Percentiles rank a stretch among this genome's conserved stretches.
Conservation (phyloP, 2,329 filamentous ascomycete species). For the Fusarium haematococcum region DNA sequence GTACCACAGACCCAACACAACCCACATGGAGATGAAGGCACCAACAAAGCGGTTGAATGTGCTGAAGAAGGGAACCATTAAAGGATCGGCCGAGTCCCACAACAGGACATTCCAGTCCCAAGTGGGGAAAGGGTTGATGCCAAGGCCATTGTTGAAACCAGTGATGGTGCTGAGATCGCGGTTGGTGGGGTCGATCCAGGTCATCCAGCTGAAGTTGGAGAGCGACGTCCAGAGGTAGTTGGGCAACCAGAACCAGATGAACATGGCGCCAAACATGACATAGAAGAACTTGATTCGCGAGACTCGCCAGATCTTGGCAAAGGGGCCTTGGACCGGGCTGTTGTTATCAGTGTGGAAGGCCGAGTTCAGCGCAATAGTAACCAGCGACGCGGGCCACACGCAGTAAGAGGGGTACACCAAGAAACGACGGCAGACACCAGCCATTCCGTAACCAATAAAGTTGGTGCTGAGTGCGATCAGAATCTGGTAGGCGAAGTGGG, state of each 20-base stretch:
- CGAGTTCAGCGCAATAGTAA: conserved; percentile 62
- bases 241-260: conserved; percentile 67
- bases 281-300: conserved; percentile 62
- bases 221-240: conserved; percentile 62
- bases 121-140: conserved; percentile 55
- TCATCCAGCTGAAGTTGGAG: conserved; percentile 63
- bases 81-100: conserved; percentile 55
- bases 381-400: conserved; percentile 65
- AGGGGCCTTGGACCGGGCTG: conserved; percentile 38
- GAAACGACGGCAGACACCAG: conserved; percentile 62
- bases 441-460: conserved; percentile 67
- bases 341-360: conserved; percentile 60
- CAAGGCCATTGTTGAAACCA: conserved; percentile 53
- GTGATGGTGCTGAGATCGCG: conserved; percentile 52
- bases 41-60: conserved; percentile 52
- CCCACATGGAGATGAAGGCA: conserved; percentile 42
- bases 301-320: conserved; percentile 53
- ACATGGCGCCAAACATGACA: conserved; percentile 58
- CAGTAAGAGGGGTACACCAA: conserved; percentile 64
- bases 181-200: conserved; percentile 63
- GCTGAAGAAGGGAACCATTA: conserved; percentile 54
- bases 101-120: conserved; percentile 57
- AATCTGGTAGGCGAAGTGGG: conserved; percentile 62
- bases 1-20: conserved; percentile 49
- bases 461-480: conserved; percentile 63